A percentile compares a stretch with the other conserved stretches of the same genome.
phyloP scores from a whole-genome alignment of 176 grass and related monocot species.

The Pontederia paniculata region DNA sequence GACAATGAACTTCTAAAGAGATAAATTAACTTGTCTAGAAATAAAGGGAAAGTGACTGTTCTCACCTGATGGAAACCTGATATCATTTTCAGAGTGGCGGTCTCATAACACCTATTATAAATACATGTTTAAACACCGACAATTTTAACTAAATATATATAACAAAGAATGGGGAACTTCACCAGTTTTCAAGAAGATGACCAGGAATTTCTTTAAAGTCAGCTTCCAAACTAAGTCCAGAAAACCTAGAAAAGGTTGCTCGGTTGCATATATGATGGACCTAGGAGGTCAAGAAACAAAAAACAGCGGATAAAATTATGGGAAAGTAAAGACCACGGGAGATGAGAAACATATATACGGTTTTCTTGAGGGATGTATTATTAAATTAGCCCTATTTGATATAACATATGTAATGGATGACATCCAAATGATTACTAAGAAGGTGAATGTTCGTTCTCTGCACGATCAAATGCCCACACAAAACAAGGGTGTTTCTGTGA shows the following conservation, averaged over 20 bases:
- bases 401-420: no score
- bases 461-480: no score
- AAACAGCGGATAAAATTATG: neutral
- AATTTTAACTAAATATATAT: neutral
- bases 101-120: conserved; percentile 80
- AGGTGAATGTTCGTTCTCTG: no score
- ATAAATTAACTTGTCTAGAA: no score
- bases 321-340: no score
- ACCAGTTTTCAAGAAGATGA: conserved; percentile 90
- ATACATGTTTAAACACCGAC: conserved; percentile 8
- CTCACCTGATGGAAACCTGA: conserved; percentile 86
- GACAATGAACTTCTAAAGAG: no score
- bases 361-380: no score
- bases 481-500: no score
- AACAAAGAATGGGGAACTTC: conserved; percentile 6
- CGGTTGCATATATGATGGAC: conserved; percentile 84
- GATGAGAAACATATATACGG: no score
- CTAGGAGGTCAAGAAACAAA: conserved; percentile 30
- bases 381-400: no score
- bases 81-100: conserved; percentile 85
- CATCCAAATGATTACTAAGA: no score
- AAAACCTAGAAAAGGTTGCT: conserved; percentile 74
- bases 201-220: conserved; percentile 88
- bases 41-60: no score
- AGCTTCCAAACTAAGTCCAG: conserved; percentile 52